Evolutionary conservation across 768 basidiomycete species (phyloP), one percentile per base, ranked within the genome.

Genomic region (Serendipita indica): DNA sequence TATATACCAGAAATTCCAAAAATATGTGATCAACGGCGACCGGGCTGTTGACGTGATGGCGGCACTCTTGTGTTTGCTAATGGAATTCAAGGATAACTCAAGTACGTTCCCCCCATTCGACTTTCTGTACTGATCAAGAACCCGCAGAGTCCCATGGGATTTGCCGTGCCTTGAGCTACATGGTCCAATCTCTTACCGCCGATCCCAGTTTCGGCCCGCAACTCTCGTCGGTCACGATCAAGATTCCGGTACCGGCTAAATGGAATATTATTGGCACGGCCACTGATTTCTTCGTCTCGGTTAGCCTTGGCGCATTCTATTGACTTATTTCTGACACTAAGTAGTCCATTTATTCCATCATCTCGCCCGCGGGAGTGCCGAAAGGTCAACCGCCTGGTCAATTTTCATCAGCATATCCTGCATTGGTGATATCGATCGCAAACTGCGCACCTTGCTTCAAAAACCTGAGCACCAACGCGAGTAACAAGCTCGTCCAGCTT

Each of bases 1-100:
- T 35, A 32, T 33, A 22, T n/a, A 39, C n/a, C 64, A 96, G 91
- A 92, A 91, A 83, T 93, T 97, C 71, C 79, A 87, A 20, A 71
- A 74, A n/a, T 83, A 84, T 67, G 71, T 93, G 5, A 70, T 93
- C 12, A 86, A 91, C 57, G 86, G 84, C 1, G 88, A 89, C 33
- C 83, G 79, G 67, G 80, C 80, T 1, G 81, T 80, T 68, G 86
- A 93, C 65, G 66, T 92, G 3, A 72, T 90, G 27, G 85, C 79
- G 0, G 84, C 87, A 68, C 76, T 94, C 33, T 71, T 96, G 13
- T 84, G 85, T 64, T 86, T 85, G 67, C 80, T 80, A 52, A 73
- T 96, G 27, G 89, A 93, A 61, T 82, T 91, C 66, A 96, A 96
- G 69, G 93, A 97, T 66, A 90, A 89, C 71, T 86, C 91, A 61